A percentile compares a stretch with the other conserved stretches of the same genome.
Conservation (phyloP, 2,329 filamentous ascomycete genomes). For the Fusarium anthophilum region DNA sequence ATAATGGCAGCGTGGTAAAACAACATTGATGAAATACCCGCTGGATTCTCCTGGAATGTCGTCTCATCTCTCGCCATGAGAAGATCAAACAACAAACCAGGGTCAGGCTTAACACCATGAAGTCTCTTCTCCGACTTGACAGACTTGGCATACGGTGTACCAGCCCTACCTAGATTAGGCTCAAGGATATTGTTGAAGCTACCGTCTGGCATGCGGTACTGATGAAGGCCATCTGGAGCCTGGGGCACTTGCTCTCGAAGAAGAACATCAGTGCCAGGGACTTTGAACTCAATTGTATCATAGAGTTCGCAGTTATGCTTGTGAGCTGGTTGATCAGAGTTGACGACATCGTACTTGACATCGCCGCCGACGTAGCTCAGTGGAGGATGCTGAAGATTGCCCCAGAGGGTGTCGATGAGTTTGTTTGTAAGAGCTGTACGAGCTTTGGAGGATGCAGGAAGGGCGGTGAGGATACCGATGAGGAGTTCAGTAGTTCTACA, state of each 20-base stretch:
- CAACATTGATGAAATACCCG: constrained; percentile 77
- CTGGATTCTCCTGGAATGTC: constrained; percentile 70
- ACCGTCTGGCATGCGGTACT: constrained; percentile 51
- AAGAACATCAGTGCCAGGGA: constrained; percentile 49
- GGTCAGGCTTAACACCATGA: constrained; percentile 69
- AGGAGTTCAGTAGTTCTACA: constrained; percentile 52
- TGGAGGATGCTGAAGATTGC: constrained; percentile 64
- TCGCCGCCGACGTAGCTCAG: constrained; percentile 54
- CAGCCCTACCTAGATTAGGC: constrained; percentile 71
- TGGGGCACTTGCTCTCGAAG: constrained; percentile 50
- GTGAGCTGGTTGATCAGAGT: constrained; percentile 44
- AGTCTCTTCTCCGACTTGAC: constrained; percentile 67
- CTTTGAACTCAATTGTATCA: constrained; percentile 53
- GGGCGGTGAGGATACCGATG: constrained; percentile 52
- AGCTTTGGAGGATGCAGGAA: constrained; percentile 48
- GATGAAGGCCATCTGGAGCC: constrained; percentile 49
- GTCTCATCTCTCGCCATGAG: constrained; percentile 66
- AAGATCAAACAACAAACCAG: constrained; percentile 73
- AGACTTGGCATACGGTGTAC: constrained; percentile 74
- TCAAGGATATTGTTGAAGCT: constrained; percentile 66
- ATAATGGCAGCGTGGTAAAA: constrained; percentile 78
- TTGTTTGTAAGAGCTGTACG: constrained; percentile 56
- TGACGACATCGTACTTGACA: constrained; percentile 51
- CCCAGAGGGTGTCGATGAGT: constrained; percentile 63
- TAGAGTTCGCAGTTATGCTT: constrained; percentile 45